Evolutionary conservation across 345 rosid genomes (phyloP).

Genomic region (Raphanus sativus): DNA sequence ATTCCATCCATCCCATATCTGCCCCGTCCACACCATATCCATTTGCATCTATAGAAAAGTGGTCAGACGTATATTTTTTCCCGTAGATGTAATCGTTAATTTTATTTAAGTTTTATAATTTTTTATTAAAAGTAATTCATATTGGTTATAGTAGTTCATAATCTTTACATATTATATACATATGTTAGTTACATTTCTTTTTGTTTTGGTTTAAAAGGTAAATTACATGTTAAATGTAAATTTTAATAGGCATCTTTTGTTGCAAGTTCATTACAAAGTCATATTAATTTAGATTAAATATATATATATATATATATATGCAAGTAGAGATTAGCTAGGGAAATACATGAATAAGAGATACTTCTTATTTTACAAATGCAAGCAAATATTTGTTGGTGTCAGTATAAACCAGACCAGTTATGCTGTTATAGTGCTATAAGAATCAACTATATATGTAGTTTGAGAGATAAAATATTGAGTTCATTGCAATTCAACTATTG

Average conservation of each 20-base stretch:
- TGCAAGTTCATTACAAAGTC: background rate
- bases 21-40: background rate
- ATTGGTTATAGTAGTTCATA: background rate
- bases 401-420: no score
- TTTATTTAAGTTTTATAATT: no score
- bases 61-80: background rate
- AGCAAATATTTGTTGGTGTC: background rate
- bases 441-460: background rate
- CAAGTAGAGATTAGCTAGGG: background rate
- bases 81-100: no score
- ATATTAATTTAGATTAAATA: background rate
- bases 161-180: no score
- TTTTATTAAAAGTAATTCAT: background rate
- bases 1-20: background rate
- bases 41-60: background rate
- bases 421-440: background rate
- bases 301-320: background rate
- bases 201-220: background rate
- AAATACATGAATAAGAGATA: background rate
- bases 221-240: background rate
- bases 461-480: background rate
- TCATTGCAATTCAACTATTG: background rate
- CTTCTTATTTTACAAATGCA: background rate
- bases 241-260: background rate
- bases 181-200: background rate